Conservation (phyloP, 805 yeast species). For the Cyberlindnera mississippiensis region DNA sequence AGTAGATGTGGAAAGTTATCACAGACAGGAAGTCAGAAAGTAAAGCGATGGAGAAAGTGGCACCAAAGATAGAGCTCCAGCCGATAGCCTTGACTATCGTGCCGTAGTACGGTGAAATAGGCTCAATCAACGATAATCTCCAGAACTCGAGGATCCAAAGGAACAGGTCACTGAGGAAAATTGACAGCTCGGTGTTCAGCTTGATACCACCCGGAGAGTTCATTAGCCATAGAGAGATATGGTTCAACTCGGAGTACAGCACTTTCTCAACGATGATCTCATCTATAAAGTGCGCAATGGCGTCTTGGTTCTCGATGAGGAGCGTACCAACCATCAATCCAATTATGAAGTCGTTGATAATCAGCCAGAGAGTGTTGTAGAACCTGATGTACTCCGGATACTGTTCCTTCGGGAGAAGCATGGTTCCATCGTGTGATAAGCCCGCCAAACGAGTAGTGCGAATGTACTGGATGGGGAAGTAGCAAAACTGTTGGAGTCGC, state of each 20-base stretch:
- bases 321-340: conserved; percentile 60
- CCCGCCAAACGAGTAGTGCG: conserved; percentile 37
- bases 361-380: conserved; percentile 86
- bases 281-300: conserved; percentile 27
- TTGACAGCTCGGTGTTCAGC: conserved; percentile 79
- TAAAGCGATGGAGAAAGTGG: conserved; percentile 65
- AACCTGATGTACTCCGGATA: conserved; percentile 67
- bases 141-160: conserved; percentile 81
- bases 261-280: conserved; percentile 33
- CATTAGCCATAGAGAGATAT: conserved; percentile 68
- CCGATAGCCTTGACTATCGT: conserved; percentile 35
- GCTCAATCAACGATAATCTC: conserved; percentile 31
- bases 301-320: conserved; percentile 35
- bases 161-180: conserved; percentile 80
- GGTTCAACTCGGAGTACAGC: conserved; percentile 43
- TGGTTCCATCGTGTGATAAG: conserved; percentile 23
- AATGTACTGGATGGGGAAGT: conserved; percentile 74
- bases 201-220: conserved; percentile 93
- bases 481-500: conserved; percentile 69
- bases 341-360: conserved; percentile 72
- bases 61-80: conserved; percentile 47
- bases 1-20: conserved; percentile 64
- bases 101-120: conserved; percentile 28
- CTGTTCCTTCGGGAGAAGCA: conserved; percentile 38
- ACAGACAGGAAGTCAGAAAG: conserved; percentile 61